phyloP scores from a whole-genome alignment of 345 rosid species.

The Microthlaspi erraticum region DNA sequence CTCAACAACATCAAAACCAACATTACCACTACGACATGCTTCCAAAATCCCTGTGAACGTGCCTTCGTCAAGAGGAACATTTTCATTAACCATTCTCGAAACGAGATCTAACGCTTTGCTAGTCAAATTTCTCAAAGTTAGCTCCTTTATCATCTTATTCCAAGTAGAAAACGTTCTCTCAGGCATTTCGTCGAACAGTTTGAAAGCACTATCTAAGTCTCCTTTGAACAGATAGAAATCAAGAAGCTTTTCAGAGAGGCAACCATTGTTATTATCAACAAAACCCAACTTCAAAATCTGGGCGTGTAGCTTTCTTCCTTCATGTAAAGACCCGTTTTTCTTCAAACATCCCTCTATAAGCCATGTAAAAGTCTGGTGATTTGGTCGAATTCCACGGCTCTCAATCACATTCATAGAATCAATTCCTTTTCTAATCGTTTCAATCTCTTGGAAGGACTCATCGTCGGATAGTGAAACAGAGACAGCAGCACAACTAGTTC shows the following conservation, averaged over 20 bases:
- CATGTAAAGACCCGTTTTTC: constrained; percentile 50
- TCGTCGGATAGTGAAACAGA: constrained; percentile 46
- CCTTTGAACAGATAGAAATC: constrained; percentile 52
- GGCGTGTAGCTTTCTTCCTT: constrained; percentile 62
- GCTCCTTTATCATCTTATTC: constrained; percentile 60
- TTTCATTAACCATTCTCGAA: constrained; percentile 53
- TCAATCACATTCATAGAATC: constrained; percentile 29
- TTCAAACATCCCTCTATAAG: constrained; percentile 58
- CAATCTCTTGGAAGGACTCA: constrained; percentile 35
- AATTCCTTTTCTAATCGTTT: constrained; percentile 39
- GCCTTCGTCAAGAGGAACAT: constrained; percentile 50
- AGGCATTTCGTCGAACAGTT: constrained; percentile 76
- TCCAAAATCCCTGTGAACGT: constrained; percentile 55
- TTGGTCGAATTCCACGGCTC: constrained; percentile 53
- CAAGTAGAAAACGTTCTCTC: constrained; percentile 53
- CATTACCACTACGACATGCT: constrained; percentile 51
- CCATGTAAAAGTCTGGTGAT: constrained; percentile 62
- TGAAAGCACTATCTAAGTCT: constrained; percentile 52
- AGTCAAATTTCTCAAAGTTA: constrained; percentile 48
- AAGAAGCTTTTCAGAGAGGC: constrained; percentile 53
- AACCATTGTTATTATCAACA: constrained; percentile 48
- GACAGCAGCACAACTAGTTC: constrained; percentile 38
- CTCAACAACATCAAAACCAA: constrained; percentile 48
- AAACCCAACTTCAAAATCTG: constrained; percentile 68
- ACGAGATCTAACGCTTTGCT: constrained; percentile 46